A percentile compares a stretch with the other conserved stretches of the same genome.
Conservation (phyloP, 306 rosid species). For the Lablab purpureus region DNA sequence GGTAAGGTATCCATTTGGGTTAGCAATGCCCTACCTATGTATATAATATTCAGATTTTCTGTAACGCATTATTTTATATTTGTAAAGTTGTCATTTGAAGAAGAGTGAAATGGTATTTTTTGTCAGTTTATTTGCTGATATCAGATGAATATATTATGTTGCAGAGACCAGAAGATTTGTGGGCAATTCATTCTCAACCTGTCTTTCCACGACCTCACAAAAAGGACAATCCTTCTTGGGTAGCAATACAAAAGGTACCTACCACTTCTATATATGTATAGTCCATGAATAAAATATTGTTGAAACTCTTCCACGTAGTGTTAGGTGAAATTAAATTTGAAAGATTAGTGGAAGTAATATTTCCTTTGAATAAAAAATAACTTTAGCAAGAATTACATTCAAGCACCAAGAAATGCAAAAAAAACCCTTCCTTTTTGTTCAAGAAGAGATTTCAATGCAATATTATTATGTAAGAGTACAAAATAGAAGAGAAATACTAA, state of each 20-base stretch:
- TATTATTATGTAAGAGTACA: too few species aligned
- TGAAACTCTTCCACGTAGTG: too few species aligned
- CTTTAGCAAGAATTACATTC: too few species aligned
- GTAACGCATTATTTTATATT: neutral
- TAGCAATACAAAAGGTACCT: constrained; percentile 82
- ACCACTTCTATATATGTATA: too few species aligned
- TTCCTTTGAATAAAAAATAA: too few species aligned
- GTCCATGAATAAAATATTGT: too few species aligned
- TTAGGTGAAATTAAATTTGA: too few species aligned
- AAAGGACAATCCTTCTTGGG: constrained; percentile 82
- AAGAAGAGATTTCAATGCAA: too few species aligned
- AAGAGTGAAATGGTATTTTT: constrained; percentile 10
- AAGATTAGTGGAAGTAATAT: too few species aligned
- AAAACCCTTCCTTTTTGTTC: too few species aligned
- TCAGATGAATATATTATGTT: constrained; percentile 42
- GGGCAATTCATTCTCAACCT: constrained; percentile 86
- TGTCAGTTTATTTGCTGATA: constrained; percentile 11
- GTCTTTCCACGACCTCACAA: constrained; percentile 90
- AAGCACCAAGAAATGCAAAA: too few species aligned
- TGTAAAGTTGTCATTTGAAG: constrained; percentile 19
- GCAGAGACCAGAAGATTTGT: constrained; percentile 92
- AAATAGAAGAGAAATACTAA: too few species aligned
- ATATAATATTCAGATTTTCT: neutral
- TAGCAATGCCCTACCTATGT: neutral
- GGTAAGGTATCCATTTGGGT: constrained; percentile 81